phyloP scores from a whole-genome alignment of 169 alveolate species.

The Hepatocystis sp. region DNA sequence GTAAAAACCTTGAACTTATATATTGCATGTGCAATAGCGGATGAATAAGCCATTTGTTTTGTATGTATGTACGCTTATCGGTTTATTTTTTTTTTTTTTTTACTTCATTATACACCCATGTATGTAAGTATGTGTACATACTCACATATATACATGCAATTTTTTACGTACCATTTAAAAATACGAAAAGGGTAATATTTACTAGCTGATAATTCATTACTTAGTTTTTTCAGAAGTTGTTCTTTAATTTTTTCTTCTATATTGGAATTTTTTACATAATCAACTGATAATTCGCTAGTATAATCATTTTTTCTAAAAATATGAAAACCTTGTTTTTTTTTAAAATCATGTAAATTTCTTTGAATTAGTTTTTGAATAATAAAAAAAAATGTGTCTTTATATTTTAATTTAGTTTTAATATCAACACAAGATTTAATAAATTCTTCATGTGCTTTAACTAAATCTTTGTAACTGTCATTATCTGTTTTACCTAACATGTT shows the following conservation, averaged over 20 bases:
- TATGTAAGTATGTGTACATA: neutral
- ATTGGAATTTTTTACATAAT: constrained; percentile 67
- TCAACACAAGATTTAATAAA: constrained; percentile 27
- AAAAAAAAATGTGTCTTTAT: constrained; percentile 72
- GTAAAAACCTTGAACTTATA: neutral
- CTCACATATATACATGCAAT: neutral
- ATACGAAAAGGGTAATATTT: constrained; percentile 16
- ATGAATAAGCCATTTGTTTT: too few relatives aligned
- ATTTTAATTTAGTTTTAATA: constrained; percentile 70
- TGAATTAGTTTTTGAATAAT: constrained; percentile 71
- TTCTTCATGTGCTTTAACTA: constrained; percentile 67
- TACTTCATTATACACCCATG: too few relatives aligned
- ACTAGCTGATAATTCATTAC: neutral
- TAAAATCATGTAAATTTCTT: constrained; percentile 63
- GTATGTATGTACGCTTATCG: too few relatives aligned
- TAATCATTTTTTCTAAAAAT: constrained; percentile 58
- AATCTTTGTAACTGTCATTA: constrained; percentile 38
- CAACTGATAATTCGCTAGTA: constrained; percentile 68
- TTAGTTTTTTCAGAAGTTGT: constrained; percentile 36
- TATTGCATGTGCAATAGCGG: neutral
- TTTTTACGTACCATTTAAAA: constrained; percentile 36
- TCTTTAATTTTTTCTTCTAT: constrained; percentile 68
- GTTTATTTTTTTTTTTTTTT: too few relatives aligned
- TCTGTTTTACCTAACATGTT: constrained; percentile 33
- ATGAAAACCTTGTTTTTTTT: constrained; percentile 37